These are phyloP conservation scores for Teunomyces barrocoloradensis DNA, from an alignment of 805 yeast genomes.

Conservation along the genomic window DNA sequence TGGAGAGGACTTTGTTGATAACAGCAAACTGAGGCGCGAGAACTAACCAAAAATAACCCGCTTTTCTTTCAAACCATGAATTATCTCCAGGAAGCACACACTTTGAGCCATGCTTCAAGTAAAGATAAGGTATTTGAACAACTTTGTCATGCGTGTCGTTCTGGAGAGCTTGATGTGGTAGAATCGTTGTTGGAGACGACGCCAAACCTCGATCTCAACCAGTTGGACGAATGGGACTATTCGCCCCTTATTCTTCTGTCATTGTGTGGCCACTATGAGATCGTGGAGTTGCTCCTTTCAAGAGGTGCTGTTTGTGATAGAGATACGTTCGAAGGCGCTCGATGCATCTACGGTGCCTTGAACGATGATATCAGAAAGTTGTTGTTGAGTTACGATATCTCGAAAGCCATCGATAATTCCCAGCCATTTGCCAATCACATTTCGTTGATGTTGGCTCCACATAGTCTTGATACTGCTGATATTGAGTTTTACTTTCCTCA, in stretches of 20 bases:
- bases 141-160: constrained; percentile 63
- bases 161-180: constrained; percentile 65
- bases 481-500: constrained; percentile 24
- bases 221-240: constrained; percentile 69
- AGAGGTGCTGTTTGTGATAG: constrained; percentile 75
- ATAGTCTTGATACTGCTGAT: constrained; percentile 29
- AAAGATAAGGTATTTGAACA: constrained; percentile 34
- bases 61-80: neutral
- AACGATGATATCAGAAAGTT: constrained; percentile 62
- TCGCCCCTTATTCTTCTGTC: constrained; percentile 73
- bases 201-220: constrained; percentile 39
- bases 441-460: constrained; percentile 42
- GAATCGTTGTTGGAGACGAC: constrained; percentile 53
- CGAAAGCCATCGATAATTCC: constrained; percentile 61
- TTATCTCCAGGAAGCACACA: neutral
- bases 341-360: constrained; percentile 74
- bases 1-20: too few relatives aligned
- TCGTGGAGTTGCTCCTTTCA: constrained; percentile 59
- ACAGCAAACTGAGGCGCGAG: too few relatives aligned
- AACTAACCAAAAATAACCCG: neutral
- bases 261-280: constrained; percentile 66
- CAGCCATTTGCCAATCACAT: constrained; percentile 76
- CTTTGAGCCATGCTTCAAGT: constrained; percentile 1
- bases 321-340: constrained; percentile 78
- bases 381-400: constrained; percentile 58